Evolutionary conservation across 345 rosid species (phyloP).

Genomic region (Erysimum cheiranthoides): DNA sequence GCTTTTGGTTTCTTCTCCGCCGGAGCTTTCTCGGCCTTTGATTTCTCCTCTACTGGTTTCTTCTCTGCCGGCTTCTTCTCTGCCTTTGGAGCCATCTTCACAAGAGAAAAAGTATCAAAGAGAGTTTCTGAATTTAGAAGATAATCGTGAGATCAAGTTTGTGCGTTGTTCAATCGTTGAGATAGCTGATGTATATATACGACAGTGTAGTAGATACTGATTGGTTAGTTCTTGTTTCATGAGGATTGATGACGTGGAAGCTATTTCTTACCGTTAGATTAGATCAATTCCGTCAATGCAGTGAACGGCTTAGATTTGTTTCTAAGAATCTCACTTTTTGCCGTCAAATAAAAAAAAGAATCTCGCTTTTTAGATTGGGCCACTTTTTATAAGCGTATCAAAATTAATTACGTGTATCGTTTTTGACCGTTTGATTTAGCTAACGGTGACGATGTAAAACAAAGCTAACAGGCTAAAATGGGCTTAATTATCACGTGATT

Average conservation of each 20-base stretch:
- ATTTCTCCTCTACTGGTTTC: constrained; percentile 56
- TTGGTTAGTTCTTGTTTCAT: constrained; percentile 33
- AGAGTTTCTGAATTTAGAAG: background rate
- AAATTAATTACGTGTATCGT: too few relatives aligned
- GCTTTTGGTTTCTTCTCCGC: constrained; percentile 67
- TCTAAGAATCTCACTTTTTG: background rate
- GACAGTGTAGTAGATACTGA: background rate
- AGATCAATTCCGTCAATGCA: background rate
- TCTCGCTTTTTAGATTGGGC: too few relatives aligned
- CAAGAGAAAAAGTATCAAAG: background rate
- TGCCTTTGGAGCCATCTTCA: constrained; percentile 58
- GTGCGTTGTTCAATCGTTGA: accelerated
- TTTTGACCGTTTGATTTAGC: too few relatives aligned
- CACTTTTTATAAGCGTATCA: too few relatives aligned
- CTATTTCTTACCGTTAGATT: constrained; percentile 26
- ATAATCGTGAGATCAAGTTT: constrained; percentile 1
- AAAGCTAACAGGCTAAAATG: too few relatives aligned
- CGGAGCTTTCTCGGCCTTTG: constrained; percentile 57
- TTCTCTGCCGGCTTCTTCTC: constrained; percentile 47
- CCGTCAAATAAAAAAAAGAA: too few relatives aligned
- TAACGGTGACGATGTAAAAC: too few relatives aligned
- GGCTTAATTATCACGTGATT: too few relatives aligned
- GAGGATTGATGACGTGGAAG: constrained; percentile 48
- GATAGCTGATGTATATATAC: constrained; percentile 32
- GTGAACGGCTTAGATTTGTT: constrained; percentile 31